These are phyloP conservation scores for Primulina eburnea DNA, from an alignment of 257 asterid species.

Conservation along the genomic window DNA sequence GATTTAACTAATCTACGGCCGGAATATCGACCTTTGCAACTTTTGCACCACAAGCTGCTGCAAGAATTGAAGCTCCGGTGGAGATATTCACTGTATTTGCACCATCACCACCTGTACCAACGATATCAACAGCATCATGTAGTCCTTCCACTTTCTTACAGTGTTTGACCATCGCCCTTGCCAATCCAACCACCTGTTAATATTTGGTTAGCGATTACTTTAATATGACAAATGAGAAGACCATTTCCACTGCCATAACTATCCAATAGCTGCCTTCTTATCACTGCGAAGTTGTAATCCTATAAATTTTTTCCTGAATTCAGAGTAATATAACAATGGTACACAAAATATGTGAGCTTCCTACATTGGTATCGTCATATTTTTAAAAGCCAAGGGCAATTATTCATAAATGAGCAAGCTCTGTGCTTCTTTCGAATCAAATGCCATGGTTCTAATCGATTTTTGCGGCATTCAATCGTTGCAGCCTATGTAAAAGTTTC, in stretches of 20 bases:
- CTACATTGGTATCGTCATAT: no score
- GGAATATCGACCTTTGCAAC: slow-evolving; percentile 71
- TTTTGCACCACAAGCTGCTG: slow-evolving; percentile 95
- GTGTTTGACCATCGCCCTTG: slow-evolving; percentile 84
- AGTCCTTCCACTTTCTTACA: slow-evolving; percentile 74
- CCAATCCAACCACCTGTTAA: slow-evolving; percentile 81
- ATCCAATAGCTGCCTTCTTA: slow-evolving; percentile 9
- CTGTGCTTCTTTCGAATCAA: no score
- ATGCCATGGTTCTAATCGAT: no score
- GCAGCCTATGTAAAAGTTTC: no score
- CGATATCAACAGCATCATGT: slow-evolving; percentile 77
- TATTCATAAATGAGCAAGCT: no score
- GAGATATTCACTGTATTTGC: slow-evolving; percentile 97
- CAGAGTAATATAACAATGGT: no score
- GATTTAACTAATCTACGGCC: not conserved
- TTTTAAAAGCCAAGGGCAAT: no score
- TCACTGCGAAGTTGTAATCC: not conserved
- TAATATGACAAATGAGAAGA: slow-evolving; percentile 15
- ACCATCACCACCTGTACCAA: slow-evolving; percentile 98
- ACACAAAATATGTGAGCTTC: no score
- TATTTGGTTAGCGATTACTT: slow-evolving; percentile 27
- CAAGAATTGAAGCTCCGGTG: slow-evolving; percentile 93
- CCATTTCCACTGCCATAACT: slow-evolving; percentile 8
- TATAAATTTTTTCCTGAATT: no score
- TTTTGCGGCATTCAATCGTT: no score